Conservation (phyloP, 1,284 basidiomycete species). For the Fomitopsis pinicola region DNA sequence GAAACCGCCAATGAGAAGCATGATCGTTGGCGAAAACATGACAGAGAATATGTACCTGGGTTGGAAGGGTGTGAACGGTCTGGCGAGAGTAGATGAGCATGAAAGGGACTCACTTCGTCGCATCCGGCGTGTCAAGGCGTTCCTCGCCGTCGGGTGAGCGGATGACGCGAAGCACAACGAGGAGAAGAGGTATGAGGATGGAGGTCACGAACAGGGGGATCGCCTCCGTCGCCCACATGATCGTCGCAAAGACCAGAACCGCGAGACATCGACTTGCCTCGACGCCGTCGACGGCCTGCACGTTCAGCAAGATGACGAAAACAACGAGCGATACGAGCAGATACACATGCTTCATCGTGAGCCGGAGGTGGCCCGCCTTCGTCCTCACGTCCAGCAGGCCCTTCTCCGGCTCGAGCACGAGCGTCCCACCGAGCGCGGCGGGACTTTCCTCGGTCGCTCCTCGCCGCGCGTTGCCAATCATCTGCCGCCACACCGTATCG, state of each 20-base stretch:
- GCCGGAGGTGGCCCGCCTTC: constrained; percentile 56
- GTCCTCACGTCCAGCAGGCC: constrained; percentile 53
- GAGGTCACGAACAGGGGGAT: constrained; percentile 98
- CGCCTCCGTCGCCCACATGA: constrained; percentile 97
- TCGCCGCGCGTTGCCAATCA: constrained; percentile 88
- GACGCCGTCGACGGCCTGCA: constrained; percentile 54
- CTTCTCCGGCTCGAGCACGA: constrained; percentile 51
- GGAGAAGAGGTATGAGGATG: constrained; percentile 82
- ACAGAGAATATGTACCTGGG: constrained; percentile 68
- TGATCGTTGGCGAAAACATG: constrained; percentile 92
- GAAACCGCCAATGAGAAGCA: constrained; percentile 97
- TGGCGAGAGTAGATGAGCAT: background rate
- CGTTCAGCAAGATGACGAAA: constrained; percentile 60
- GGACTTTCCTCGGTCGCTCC: constrained; percentile 45
- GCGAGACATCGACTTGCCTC: constrained; percentile 93
- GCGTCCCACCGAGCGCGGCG: constrained; percentile 41
- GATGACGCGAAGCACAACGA: constrained; percentile 87
- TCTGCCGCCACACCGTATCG: constrained; percentile 96
- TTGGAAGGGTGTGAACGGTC: background rate
- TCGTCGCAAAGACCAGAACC: constrained; percentile 86
- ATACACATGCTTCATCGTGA: constrained; percentile 63
- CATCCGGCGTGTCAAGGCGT: constrained; percentile 62
- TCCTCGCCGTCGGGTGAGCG: constrained; percentile 51
- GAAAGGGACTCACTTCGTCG: constrained; percentile 68
- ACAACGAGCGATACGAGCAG: constrained; percentile 53